Conservation (phyloP, 805 yeast genomes). For the Zygotorulaspora florentina region DNA sequence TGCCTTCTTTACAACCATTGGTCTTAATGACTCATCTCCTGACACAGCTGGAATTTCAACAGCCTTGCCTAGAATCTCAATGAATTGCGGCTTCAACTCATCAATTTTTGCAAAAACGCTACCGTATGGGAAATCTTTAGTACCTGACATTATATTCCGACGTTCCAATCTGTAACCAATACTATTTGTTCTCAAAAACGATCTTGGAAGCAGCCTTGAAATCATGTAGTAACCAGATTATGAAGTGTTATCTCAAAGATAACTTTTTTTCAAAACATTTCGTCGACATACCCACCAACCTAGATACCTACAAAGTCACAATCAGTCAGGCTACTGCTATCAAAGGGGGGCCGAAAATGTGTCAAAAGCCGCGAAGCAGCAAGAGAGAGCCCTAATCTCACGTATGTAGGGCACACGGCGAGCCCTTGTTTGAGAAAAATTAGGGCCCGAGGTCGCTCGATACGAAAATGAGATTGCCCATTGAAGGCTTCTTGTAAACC, state of each 20-base stretch:
- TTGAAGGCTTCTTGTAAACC: no score
- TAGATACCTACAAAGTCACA: no score
- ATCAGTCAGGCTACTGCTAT: background rate
- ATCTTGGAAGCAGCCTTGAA: background rate
- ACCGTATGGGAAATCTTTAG: constrained; percentile 20
- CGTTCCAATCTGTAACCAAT: background rate
- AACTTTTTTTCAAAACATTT: background rate
- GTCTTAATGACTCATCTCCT: constrained; percentile 82
- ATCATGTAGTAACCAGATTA: background rate
- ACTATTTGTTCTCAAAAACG: background rate
- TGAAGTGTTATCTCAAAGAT: background rate
- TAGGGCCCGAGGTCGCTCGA: no score
- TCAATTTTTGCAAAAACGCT: constrained; percentile 54
- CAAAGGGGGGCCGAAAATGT: background rate
- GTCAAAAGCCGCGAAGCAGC: background rate
- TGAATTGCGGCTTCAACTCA: constrained; percentile 69
- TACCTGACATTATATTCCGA: constrained; percentile 11
- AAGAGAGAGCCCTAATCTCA: background rate
- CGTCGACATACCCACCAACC: no score
- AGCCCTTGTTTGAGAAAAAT: no score
- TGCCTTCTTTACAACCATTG: constrained; percentile 86
- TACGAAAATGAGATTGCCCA: background rate
- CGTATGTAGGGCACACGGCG: background rate
- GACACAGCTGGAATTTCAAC: constrained; percentile 94
- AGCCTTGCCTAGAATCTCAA: constrained; percentile 71